Evolutionary conservation across 139 green algal species (phyloP).

Genomic region (Chlorella sp.): DNA sequence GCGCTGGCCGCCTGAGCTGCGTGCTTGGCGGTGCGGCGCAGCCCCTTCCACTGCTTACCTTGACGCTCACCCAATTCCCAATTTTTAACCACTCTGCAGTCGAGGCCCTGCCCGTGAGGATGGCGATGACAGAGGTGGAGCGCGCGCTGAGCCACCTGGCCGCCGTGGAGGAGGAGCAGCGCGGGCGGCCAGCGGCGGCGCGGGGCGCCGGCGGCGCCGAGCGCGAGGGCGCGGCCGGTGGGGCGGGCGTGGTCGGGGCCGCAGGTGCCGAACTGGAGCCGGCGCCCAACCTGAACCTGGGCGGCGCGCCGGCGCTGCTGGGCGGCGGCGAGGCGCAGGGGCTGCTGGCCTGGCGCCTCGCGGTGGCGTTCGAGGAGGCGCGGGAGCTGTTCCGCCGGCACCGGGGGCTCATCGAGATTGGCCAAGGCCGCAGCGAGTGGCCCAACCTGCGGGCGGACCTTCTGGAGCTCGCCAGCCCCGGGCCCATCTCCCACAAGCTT

Average conservation of each 20-base stretch:
- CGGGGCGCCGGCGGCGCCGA: not conserved
- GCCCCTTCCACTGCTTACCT: too few relatives aligned
- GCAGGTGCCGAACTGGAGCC: not conserved
- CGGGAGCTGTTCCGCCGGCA: constrained; percentile 52
- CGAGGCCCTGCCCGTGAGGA: constrained; percentile 59
- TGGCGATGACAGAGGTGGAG: constrained; percentile 69
- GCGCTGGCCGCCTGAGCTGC: too few relatives aligned
- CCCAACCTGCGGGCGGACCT: constrained; percentile 56
- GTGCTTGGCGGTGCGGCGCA: too few relatives aligned
- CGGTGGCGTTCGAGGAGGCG: constrained; percentile 45
- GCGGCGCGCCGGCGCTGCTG: not conserved
- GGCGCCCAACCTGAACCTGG: not conserved
- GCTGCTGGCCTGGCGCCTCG: constrained; percentile 36
- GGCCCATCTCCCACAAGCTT: constrained; percentile 37
- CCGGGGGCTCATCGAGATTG: constrained; percentile 34
- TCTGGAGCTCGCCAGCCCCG: constrained; percentile 45
- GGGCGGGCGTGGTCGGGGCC: not conserved
- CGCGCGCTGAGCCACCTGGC: constrained; percentile 42
- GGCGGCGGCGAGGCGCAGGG: constrained; percentile 28
- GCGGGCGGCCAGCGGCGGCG: not conserved
- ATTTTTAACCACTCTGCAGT: too few relatives aligned
- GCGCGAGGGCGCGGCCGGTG: not conserved
- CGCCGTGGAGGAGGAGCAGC: constrained; percentile 20
- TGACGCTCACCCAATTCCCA: too few relatives aligned
- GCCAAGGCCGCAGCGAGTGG: constrained; percentile 56